Evolutionary conservation across 768 basidiomycete species (phyloP).

Genomic region (Russula emetica): DNA sequence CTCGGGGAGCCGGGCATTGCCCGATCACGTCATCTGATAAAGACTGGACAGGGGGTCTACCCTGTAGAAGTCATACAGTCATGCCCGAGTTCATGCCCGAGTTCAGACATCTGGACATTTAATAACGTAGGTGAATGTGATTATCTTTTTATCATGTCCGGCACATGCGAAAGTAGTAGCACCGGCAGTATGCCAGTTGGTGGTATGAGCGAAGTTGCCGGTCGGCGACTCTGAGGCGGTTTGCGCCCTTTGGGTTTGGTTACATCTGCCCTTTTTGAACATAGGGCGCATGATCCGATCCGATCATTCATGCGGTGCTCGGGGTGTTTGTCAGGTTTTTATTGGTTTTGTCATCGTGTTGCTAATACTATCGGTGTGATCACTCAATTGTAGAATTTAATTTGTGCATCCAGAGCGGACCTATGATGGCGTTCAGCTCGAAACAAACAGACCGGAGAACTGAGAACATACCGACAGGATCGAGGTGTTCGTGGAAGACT

Average conservation of each 20-base stretch:
- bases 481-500: conserved; percentile 42
- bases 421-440: conserved; percentile 18
- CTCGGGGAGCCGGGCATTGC: conserved; percentile 1
- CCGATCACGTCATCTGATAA: neutral
- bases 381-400: conserved; percentile 4
- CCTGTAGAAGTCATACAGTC: too few species aligned
- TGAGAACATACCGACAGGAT: conserved; percentile 44
- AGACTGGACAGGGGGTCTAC: neutral
- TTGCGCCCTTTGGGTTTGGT: too few species aligned
- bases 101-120: too few species aligned
- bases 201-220: too few species aligned
- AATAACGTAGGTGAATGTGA: too few species aligned
- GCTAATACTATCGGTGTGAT: neutral
- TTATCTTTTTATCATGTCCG: too few species aligned
- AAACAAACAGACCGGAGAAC: neutral
- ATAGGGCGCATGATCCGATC: too few species aligned
- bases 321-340: neutral
- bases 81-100: too few species aligned
- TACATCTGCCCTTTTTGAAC: too few species aligned
- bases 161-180: too few species aligned
- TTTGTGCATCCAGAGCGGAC: conserved; percentile 35
- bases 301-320: neutral
- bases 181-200: too few species aligned
- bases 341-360: neutral
- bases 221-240: too few species aligned